A percentile compares a stretch with the other conserved stretches of the same genome.
phyloP scores from a whole-genome alignment of 176 grass and related monocot species.

The Carex parvula region DNA sequence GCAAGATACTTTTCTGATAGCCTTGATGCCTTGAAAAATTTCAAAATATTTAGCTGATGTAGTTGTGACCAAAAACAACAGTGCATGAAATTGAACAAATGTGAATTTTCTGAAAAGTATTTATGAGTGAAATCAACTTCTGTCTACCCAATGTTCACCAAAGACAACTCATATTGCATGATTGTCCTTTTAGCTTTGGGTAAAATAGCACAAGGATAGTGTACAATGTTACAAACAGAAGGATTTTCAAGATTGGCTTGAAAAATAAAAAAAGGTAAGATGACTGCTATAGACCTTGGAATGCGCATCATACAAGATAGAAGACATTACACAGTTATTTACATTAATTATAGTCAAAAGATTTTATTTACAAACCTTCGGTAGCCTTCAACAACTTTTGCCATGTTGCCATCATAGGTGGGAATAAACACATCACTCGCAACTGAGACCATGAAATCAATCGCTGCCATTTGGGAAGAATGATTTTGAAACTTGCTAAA shows the following conservation, averaged over 20 bases:
- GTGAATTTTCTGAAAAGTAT: not conserved
- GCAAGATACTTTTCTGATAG: constrained; percentile 59
- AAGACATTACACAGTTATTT: not conserved
- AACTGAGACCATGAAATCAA: constrained; percentile 91
- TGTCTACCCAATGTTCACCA: not conserved
- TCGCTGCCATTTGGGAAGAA: constrained; percentile 96
- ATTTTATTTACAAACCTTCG: constrained; percentile 57
- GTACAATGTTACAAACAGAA: not conserved
- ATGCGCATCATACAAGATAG: not conserved
- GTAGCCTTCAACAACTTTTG: constrained; percentile 84
- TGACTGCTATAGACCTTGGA: not conserved
- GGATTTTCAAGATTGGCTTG: not conserved
- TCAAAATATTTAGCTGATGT: not conserved
- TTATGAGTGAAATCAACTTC: not conserved
- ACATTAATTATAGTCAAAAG: constrained; percentile 1
- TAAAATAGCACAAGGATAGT: not conserved
- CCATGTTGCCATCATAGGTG: constrained; percentile 93
- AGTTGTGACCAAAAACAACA: not conserved
- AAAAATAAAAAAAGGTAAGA: not conserved
- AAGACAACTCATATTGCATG: not conserved
- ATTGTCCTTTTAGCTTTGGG: not conserved
- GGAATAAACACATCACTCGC: constrained; percentile 87
- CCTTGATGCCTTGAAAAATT: constrained; percentile 55
- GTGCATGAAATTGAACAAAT: not conserved
- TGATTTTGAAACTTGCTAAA: constrained; percentile 83